Base-by-base conservation (phyloP, 1,139 yeast genomes). In the Eremothecium cymbalariae region DNA sequence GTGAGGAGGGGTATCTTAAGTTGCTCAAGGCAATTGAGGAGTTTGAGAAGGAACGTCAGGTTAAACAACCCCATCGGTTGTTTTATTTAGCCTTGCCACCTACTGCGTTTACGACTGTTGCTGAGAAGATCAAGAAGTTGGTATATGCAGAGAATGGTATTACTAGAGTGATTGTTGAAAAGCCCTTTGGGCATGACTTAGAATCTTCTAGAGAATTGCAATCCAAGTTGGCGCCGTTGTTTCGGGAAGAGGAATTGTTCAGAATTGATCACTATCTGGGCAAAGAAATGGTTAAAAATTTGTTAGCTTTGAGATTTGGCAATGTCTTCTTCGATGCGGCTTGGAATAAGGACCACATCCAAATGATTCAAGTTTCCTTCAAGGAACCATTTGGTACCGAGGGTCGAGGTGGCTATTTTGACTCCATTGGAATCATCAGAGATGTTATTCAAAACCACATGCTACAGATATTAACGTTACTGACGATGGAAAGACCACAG, bases 361-460 rank as follows among this genome's bases (percentile, higher is more conserved):
- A 76, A 43, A 74, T 79, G 34, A 77, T 90, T 43, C 96, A 88
- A 64, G 77, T 90, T 47, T 72, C 90, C 15, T 88, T 90, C 68
- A 93, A 93, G 65, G 99, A 90, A 64, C 82, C 90, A 8, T 88
- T 93, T 53, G 98, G 98, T 40, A 90, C 98, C 30, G 96, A 90
- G 63, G 98, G 98, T 41, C 77, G 99, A 57, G 98, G 98, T 47
- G 98, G 98, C 25, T 90, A 90, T 67, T 90, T 93, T 56, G 97
- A 93, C 63, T 69, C 71, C 41, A 85, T 88, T 54, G 99, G 99
- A 40, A 90, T 90, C 54, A 84, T 90, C 47, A 77, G 99, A 63
- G 99, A 90, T 57, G 97, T 90, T 36, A 88, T 93, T 86, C 99
- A 90, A 67, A 90, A 90, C 70, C 99, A 90, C 64, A 65, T 90